Evolutionary conservation across 2,329 filamentous ascomycete species (phyloP).

Genomic region (Hortaea werneckii): DNA sequence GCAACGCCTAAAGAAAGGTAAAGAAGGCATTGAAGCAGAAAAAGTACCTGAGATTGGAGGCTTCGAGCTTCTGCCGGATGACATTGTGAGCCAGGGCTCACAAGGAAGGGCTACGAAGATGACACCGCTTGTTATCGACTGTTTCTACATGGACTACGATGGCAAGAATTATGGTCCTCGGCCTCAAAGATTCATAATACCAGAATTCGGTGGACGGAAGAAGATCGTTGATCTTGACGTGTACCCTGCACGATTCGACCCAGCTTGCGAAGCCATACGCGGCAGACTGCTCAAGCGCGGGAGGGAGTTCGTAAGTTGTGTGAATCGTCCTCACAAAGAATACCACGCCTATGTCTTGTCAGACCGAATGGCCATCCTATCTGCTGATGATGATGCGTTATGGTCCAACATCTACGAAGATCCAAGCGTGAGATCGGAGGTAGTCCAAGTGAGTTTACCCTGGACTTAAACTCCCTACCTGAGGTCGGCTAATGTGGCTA

Average conservation of each 20-base stretch:
- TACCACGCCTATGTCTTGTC: background rate
- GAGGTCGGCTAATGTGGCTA: too few species aligned
- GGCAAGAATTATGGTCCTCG: background rate
- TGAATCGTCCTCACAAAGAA: background rate
- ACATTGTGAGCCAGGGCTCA: background rate
- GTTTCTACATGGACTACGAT: conserved; percentile 1
- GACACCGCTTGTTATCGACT: background rate
- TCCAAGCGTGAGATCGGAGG: too few species aligned
- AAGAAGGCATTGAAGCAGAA: too few species aligned
- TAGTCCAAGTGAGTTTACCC: too few species aligned
- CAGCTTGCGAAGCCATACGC: background rate
- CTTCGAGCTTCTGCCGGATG: background rate
- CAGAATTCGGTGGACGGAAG: background rate
- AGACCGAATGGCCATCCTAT: background rate
- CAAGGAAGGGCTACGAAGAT: conserved; percentile 1
- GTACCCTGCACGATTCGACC: background rate
- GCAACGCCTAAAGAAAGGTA: background rate
- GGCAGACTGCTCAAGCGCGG: background rate
- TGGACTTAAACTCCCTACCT: too few species aligned
- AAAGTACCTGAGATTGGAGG: background rate
- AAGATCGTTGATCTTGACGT: background rate
- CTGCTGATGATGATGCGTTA: too few species aligned
- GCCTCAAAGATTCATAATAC: background rate
- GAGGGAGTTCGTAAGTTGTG: background rate
- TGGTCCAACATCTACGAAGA: too few species aligned